Evolutionary conservation across 1,139 yeast species (phyloP).

Genomic region (Eremothecium coryli): DNA sequence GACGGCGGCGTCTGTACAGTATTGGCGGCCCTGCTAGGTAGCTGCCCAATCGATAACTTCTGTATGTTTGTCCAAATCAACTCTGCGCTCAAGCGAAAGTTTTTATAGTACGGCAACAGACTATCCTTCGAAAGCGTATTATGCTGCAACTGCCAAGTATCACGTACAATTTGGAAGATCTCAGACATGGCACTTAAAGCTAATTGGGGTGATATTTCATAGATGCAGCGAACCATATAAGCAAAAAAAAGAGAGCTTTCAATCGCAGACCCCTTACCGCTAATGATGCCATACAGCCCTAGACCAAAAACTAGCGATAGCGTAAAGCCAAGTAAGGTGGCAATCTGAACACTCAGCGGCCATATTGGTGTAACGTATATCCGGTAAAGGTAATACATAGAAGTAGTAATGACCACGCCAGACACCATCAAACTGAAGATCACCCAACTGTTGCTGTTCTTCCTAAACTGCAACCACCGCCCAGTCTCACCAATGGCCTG

Average conservation of each 20-base stretch:
- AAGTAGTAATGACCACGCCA: slow-evolving; percentile 66
- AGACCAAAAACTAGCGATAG: slow-evolving; percentile 67
- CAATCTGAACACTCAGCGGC: slow-evolving; percentile 58
- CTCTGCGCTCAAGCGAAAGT: slow-evolving; percentile 21
- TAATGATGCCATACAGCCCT: slow-evolving; percentile 74
- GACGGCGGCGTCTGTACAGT: slow-evolving; percentile 12
- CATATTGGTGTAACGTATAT: slow-evolving; percentile 68
- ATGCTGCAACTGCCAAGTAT: slow-evolving; percentile 32
- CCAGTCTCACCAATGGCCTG: slow-evolving; percentile 86
- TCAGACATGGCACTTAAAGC: slow-evolving; percentile 39
- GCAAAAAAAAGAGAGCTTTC: slow-evolving; percentile 82
- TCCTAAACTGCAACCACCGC: slow-evolving; percentile 44
- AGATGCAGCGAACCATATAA: slow-evolving; percentile 84
- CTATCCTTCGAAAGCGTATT: slow-evolving; percentile 27
- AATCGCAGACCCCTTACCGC: slow-evolving; percentile 77
- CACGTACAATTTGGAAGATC: slow-evolving; percentile 31
- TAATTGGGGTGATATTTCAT: slow-evolving; percentile 80
- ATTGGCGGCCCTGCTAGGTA: slow-evolving; percentile 1
- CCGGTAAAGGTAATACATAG: slow-evolving; percentile 70
- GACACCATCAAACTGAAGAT: slow-evolving; percentile 65
- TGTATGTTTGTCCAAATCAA: slow-evolving; percentile 22
- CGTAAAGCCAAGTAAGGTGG: slow-evolving; percentile 77
- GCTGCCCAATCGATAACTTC: slow-evolving; percentile 9
- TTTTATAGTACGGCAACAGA: slow-evolving; percentile 21
- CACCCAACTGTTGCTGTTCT: slow-evolving; percentile 56